Percentiles rank a stretch among this genome's conserved stretches.
phyloP scores from a whole-genome alignment of 2,329 filamentous ascomycete genomes.

The Calonectria pauciramosa region DNA sequence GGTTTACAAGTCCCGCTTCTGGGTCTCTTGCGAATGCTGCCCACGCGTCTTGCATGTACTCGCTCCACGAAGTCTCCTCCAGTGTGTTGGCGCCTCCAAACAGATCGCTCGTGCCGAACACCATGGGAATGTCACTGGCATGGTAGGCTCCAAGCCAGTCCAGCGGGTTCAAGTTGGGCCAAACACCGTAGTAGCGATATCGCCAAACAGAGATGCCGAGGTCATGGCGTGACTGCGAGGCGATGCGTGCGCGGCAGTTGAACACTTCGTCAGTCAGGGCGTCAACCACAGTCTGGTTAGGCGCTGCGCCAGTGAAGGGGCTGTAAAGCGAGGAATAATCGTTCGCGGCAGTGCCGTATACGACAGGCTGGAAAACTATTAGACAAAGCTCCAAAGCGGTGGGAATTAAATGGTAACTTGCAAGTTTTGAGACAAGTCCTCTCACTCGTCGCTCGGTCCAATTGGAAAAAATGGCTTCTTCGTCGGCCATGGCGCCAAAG shows the following conservation, averaged over 20 bases:
- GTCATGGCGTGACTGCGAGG: constrained; percentile 4
- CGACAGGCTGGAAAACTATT: background rate
- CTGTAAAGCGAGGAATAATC: constrained; percentile 13
- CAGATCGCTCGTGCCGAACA: constrained; percentile 12
- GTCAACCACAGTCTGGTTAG: constrained; percentile 8
- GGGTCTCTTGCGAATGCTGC: constrained; percentile 8
- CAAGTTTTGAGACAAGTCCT: constrained; percentile 9
- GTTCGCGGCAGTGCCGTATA: constrained; percentile 12
- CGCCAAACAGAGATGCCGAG: constrained; percentile 12
- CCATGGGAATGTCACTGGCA: constrained; percentile 8
- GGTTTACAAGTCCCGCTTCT: background rate
- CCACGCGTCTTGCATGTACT: constrained; percentile 11
- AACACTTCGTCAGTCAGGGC: constrained; percentile 8
- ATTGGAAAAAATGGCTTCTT: constrained; percentile 16
- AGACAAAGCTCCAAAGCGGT: background rate
- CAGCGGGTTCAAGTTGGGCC: constrained; percentile 17
- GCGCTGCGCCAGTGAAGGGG: constrained; percentile 13
- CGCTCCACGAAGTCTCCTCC: background rate
- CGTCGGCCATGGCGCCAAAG: constrained; percentile 18
- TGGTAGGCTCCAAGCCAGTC: constrained; percentile 18
- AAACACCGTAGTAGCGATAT: constrained; percentile 18
- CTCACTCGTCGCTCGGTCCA: constrained; percentile 6
- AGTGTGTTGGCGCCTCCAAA: constrained; percentile 8
- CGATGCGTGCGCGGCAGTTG: constrained; percentile 16
- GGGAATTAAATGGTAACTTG: background rate